Base-by-base conservation (phyloP, 306 rosid genomes). In the Quillaja saponaria region DNA sequence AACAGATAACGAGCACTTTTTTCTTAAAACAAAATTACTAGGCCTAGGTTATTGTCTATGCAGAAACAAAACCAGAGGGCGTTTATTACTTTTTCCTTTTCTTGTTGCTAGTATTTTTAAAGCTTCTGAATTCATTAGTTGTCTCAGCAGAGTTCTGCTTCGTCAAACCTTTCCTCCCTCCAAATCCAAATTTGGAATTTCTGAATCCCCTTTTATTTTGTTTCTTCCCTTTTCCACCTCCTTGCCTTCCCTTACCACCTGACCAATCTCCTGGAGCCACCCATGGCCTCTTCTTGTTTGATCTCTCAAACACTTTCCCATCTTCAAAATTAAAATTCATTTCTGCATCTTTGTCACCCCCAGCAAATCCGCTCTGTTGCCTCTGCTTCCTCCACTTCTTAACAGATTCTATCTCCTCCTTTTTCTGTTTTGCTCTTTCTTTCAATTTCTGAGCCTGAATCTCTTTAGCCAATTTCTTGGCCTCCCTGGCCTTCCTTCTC, bases 341-440 rank as follows among this genome's bases (percentile, higher is more conserved):
- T 58, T 78, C 87, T 0, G 53, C 74, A 57, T 67, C 88, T 48
- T 75, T 73, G 20, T 55, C 90, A 6, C 58, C 79, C 10, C 76
- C 87, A 10, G 97, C 79, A 76, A 88, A 85, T 40, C 96, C 96
- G 5, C 87, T 88, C 72, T 80, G 85, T 48, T 91, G 96, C 71
- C 97, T 87, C 76, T 91, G 95, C 73, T 91, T 88, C 86, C 97
- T 85, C 97, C 97, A 91, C 70, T 85, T 88, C 82, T 91, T 88
- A 67, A 91, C 97, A 57, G 97, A 85, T 63, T 88, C 96, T 5
- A 91, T 85, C 6, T 84, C 89, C 1, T 88, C 90, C 75, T 85
- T 91, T 61, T 88, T 91, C 90, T 85, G 89, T 85, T 91, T 88
- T 48, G 95, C 85, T 65, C 91, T 80, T 72, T 91, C 97, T 62